These are phyloP conservation scores for Funneliformis caledonium DNA, from an alignment of 371 early-diverging fungal genomes.

Conservation along the genomic window DNA sequence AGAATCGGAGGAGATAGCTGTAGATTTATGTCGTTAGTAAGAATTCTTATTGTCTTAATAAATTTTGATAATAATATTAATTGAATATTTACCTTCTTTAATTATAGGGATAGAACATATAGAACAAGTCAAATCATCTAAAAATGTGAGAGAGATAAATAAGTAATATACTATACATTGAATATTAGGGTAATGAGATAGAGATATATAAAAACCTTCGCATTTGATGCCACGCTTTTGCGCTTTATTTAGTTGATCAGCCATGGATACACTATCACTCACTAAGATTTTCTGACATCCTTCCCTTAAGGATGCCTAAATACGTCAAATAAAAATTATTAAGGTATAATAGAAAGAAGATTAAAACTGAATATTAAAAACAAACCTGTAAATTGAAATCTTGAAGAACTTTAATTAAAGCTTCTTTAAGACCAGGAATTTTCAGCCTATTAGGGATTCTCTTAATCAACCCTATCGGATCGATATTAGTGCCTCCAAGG, in stretches of 20 bases:
- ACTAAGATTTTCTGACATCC: conserved; percentile 88
- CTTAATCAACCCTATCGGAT: conserved; percentile 78
- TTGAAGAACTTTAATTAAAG: conserved; percentile 83
- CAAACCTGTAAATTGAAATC: conserved; percentile 87
- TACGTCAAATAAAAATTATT: conserved; percentile 44
- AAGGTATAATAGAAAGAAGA: not conserved
- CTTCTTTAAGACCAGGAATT: conserved; percentile 81
- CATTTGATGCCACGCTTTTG: conserved; percentile 73
- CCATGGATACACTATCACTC: conserved; percentile 80
- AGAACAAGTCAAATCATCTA: conserved; percentile 65
- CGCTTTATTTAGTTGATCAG: conserved; percentile 71
- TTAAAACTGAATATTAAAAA: not conserved
- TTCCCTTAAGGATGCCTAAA: conserved; percentile 67
- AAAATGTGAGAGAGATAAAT: not conserved
- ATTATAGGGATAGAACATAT: conserved; percentile 67
- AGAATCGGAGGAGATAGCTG: conserved; percentile 7
- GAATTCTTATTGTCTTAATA: not conserved
- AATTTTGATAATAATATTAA: not conserved
- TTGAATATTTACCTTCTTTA: conserved; percentile 49
- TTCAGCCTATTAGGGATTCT: conserved; percentile 79
- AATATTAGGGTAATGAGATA: too few relatives aligned
- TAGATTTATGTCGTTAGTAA: not conserved
- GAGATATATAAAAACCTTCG: conserved; percentile 33
- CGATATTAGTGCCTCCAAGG: conserved; percentile 78
- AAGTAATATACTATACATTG: not conserved